Conservation (phyloP, 768 basidiomycete species). For the Hortiboletus flavorubellus region DNA sequence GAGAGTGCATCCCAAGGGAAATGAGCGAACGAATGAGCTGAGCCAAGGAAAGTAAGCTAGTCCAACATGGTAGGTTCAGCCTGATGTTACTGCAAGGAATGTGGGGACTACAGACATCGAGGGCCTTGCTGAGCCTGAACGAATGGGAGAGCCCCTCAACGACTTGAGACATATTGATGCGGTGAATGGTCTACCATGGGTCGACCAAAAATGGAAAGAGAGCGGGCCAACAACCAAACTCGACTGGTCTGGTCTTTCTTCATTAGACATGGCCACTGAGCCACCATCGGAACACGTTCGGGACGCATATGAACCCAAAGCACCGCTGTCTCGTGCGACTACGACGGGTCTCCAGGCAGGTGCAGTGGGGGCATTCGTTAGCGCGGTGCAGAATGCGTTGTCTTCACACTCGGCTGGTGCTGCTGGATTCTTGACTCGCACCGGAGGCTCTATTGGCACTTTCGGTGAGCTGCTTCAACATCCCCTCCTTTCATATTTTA, state of each 20-base stretch:
- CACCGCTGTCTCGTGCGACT: constrained; percentile 54
- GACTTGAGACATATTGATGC: constrained; percentile 8
- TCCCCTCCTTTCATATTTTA: background rate
- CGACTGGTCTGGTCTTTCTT: background rate
- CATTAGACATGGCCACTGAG: constrained; percentile 23
- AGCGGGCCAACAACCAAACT: background rate
- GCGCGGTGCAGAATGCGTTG: constrained; percentile 76
- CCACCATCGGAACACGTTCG: constrained; percentile 14
- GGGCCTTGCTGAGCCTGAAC: constrained; percentile 40
- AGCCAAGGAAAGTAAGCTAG: constrained; percentile 33
- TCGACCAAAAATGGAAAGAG: constrained; percentile 23
- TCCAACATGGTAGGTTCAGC: constrained; percentile 10
- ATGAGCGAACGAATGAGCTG: constrained; percentile 38
- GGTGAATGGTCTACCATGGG: background rate
- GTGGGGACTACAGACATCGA: constrained; percentile 39
- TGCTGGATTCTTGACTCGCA: constrained; percentile 81
- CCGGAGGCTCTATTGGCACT: constrained; percentile 86
- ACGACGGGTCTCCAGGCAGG: constrained; percentile 61
- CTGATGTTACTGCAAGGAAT: constrained; percentile 1
- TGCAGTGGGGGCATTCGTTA: constrained; percentile 64
- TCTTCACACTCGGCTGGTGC: constrained; percentile 75
- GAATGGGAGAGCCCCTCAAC: constrained; percentile 24
- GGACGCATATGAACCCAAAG: constrained; percentile 45
- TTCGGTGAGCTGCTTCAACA: constrained; percentile 60
- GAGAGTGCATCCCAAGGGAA: constrained; percentile 42